These are phyloP conservation scores for Tripterygium wilfordii DNA, from an alignment of 177 flowering plant genomes.

Conservation along the genomic window DNA sequence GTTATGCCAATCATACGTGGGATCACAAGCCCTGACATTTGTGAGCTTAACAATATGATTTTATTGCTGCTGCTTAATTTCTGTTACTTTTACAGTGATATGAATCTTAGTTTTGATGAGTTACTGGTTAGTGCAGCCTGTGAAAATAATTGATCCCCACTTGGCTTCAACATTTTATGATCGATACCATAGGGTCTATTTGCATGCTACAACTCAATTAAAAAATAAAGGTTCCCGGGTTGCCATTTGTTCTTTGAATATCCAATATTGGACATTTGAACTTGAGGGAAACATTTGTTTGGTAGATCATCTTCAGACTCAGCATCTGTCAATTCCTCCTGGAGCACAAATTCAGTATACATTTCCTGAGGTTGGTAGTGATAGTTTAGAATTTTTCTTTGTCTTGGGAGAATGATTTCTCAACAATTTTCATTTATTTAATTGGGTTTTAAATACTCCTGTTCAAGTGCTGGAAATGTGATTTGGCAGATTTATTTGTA, in stretches of 20 bases:
- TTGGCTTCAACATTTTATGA: conserved; percentile 94
- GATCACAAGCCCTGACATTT: too few species aligned
- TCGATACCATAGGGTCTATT: conserved; percentile 64
- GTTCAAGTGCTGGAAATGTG: conserved; percentile 12
- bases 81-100: too few species aligned
- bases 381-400: too few species aligned
- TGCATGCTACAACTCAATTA: conserved; percentile 72
- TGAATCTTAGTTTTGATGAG: too few species aligned
- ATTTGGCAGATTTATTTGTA: conserved; percentile 82
- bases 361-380: conserved; percentile 76
- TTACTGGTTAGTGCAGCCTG: conserved; percentile 63
- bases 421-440: too few species aligned
- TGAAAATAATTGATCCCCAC: conserved; percentile 90
- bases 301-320: conserved; percentile 82
- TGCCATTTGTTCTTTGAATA: conserved; percentile 76
- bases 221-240: conserved; percentile 70
- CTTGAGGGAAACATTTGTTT: conserved; percentile 58
- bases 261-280: conserved; percentile 79
- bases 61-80: too few species aligned
- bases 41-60: too few species aligned
- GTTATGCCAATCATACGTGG: too few species aligned
- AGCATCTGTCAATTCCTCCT: conserved; percentile 57
- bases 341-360: conserved; percentile 55
- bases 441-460: background rate
- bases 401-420: too few species aligned